Conservation (phyloP, 176 grass and related monocot species). For the Otatea glauca region DNA sequence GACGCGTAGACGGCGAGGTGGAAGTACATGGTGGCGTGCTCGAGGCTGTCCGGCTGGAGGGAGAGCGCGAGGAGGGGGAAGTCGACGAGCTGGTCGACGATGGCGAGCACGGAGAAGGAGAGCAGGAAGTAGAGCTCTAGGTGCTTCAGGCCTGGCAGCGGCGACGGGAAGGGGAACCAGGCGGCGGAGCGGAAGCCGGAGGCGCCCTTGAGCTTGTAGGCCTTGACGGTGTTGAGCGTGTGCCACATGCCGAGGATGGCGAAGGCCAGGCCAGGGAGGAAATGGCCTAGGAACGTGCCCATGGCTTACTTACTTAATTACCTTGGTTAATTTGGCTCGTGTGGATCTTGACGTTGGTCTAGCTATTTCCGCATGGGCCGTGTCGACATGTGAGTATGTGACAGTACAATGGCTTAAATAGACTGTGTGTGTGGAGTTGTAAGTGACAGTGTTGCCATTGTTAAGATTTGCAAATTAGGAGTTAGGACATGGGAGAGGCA, state of each 20-base stretch:
- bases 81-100: conserved; percentile 65
- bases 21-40: conserved; percentile 94
- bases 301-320: conserved; percentile 41
- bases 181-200: conserved; percentile 68
- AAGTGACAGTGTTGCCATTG: not conserved
- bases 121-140: conserved; percentile 83
- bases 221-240: conserved; percentile 59
- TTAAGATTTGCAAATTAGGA: not conserved
- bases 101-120: conserved; percentile 65
- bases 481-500: not conserved
- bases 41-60: conserved; percentile 61
- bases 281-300: conserved; percentile 76
- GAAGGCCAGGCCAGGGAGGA: conserved; percentile 74
- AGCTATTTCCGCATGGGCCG: not conserved
- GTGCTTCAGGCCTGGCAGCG: conserved; percentile 49
- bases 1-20: conserved; percentile 72
- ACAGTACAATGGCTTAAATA: conserved; percentile 38
- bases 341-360: not conserved
- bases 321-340: not conserved
- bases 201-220: conserved; percentile 70
- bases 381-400: not conserved
- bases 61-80: conserved; percentile 58
- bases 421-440: not conserved
- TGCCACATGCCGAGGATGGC: conserved; percentile 85
- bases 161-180: conserved; percentile 67